Conservation (phyloP, 805 yeast species). For the Kazachstania kunashirensis region DNA sequence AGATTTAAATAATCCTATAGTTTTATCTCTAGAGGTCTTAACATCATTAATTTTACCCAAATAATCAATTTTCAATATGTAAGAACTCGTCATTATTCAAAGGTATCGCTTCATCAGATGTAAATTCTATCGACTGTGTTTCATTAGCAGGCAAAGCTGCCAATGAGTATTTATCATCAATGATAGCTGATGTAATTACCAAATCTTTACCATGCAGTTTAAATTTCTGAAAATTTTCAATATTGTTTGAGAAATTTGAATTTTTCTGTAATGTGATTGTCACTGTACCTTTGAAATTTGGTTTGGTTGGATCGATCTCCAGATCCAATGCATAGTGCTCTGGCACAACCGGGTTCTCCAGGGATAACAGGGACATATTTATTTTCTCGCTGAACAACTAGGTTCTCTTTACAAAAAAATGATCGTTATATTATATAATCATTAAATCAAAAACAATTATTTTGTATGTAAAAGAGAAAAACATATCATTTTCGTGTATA, state of each 20-base stretch:
- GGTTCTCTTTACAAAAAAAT: too few species aligned
- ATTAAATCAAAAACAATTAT: too few species aligned
- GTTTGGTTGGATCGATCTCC: constrained; percentile 35
- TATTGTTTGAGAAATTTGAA: neutral
- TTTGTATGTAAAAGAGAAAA: too few species aligned
- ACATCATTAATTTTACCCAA: constrained; percentile 44
- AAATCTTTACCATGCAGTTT: constrained; percentile 26
- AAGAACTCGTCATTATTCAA: too few species aligned
- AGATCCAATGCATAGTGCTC: constrained; percentile 32
- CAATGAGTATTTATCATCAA: too few species aligned
- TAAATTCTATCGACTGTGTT: too few species aligned
- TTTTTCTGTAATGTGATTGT: constrained; percentile 6
- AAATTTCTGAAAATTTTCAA: constrained; percentile 5
- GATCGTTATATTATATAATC: too few species aligned
- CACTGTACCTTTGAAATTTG: constrained; percentile 38
- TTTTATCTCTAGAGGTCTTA: constrained; percentile 44
- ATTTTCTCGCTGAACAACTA: too few species aligned
- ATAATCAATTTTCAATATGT: constrained; percentile 28
- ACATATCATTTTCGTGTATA: too few species aligned
- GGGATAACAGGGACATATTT: constrained; percentile 8
- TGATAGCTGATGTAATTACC: constrained; percentile 33
- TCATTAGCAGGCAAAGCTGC: too few species aligned
- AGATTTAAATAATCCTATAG: constrained; percentile 61
- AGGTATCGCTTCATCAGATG: too few species aligned
- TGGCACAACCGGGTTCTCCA: constrained; percentile 25